These are phyloP conservation scores for Monosporascus cannonballus DNA, from an alignment of 2,329 filamentous ascomycete genomes.

Conservation along the genomic window DNA sequence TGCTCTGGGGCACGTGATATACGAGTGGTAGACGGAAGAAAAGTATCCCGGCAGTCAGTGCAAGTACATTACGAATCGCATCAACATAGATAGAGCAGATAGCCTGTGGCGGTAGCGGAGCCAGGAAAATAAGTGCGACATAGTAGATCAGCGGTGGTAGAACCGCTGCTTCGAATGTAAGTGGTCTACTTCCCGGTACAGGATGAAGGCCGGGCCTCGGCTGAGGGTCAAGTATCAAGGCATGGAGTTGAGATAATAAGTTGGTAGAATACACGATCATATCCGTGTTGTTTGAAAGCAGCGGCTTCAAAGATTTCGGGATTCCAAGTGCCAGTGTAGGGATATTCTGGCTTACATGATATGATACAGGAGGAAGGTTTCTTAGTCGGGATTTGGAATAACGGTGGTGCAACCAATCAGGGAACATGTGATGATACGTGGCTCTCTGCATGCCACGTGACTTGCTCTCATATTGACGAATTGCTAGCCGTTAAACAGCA, in stretches of 20 bases:
- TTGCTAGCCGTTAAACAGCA: too few relatives aligned
- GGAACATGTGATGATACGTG: too few relatives aligned
- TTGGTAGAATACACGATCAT: neutral
- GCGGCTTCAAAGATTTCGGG: neutral
- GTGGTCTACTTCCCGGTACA: constrained; percentile 32
- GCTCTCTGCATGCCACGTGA: too few relatives aligned
- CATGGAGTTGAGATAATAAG: constrained; percentile 4
- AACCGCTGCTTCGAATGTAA: constrained; percentile 31
- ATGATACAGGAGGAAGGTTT: too few relatives aligned
- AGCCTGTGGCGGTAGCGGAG: constrained; percentile 30
- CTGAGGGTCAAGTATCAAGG: constrained; percentile 22
- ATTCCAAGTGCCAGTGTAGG: neutral
- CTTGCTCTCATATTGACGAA: too few relatives aligned
- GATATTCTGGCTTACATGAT: neutral
- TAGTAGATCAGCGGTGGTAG: constrained; percentile 36
- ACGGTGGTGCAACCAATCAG: too few relatives aligned
- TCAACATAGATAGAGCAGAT: constrained; percentile 23
- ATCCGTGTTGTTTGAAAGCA: neutral
- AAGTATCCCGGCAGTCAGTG: constrained; percentile 28
- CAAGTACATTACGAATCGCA: constrained; percentile 30
- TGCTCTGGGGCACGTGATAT: constrained; percentile 36
- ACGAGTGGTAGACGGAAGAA: constrained; percentile 35
- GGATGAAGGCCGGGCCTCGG: constrained; percentile 32
- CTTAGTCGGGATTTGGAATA: too few relatives aligned
- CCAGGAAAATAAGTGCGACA: constrained; percentile 33